phyloP scores from a whole-genome alignment of 2,329 filamentous ascomycete genomes.

The Monosporascus sp. region DNA sequence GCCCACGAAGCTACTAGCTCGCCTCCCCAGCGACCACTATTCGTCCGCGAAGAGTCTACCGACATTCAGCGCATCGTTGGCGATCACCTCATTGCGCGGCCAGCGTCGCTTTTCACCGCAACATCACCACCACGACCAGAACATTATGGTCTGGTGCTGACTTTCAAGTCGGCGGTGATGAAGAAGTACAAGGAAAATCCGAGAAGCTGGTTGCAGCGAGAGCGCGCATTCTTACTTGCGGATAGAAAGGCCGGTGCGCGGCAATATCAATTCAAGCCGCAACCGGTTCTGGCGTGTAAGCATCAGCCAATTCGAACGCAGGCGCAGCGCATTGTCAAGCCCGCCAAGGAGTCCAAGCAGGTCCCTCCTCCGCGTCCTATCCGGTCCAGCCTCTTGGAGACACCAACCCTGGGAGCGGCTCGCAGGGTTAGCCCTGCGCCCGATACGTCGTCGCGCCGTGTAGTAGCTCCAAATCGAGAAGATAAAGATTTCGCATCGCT shows the following conservation, averaged over 20 bases:
- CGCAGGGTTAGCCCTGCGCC: conserved; percentile 38
- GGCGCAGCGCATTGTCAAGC: conserved; percentile 28
- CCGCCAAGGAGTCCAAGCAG: conserved; percentile 26
- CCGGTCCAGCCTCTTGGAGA: conserved; percentile 20
- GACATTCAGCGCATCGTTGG: conserved; percentile 44
- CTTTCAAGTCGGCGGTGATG: conserved; percentile 49
- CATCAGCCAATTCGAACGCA: conserved; percentile 25
- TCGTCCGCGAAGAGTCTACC: conserved; percentile 36
- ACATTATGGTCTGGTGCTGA: conserved; percentile 50
- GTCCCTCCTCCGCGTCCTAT: conserved; percentile 22
- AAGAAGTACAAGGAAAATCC: conserved; percentile 40
- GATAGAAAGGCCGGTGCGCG: conserved; percentile 40
- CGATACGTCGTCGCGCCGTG: conserved; percentile 43
- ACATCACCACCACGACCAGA: conserved; percentile 43
- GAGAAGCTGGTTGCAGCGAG: conserved; percentile 42
- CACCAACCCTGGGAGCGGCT: conserved; percentile 24
- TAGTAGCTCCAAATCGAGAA: conserved; percentile 64
- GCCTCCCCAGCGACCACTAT: conserved; percentile 45
- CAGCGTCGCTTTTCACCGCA: conserved; percentile 35
- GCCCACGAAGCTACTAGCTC: conserved; percentile 35
- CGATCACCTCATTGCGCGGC: conserved; percentile 42
- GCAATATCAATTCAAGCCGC: conserved; percentile 30
- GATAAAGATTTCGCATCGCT: conserved; percentile 75
- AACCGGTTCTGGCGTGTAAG: conserved; percentile 40
- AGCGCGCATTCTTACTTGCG: conserved; percentile 44